A percentile compares a stretch with the other conserved stretches of the same genome.
Evolutionary conservation across 768 basidiomycete species (phyloP).

Genomic region (Mrakia blollopis): DNA sequence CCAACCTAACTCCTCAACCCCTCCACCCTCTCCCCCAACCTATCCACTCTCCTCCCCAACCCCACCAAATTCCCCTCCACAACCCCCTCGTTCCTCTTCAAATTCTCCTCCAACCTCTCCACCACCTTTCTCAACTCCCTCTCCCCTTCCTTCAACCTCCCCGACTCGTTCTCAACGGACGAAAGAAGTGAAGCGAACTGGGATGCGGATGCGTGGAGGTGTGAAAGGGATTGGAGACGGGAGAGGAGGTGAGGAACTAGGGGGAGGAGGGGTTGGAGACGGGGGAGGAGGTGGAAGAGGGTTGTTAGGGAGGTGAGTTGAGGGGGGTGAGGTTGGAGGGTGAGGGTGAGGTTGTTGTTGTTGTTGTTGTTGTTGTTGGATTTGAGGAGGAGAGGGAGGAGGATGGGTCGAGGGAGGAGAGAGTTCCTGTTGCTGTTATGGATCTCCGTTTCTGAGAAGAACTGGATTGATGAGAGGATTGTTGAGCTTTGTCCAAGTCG

Average conservation of each 20-base stretch:
- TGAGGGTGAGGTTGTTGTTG: not conserved
- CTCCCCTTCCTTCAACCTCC: slow-evolving; percentile 64
- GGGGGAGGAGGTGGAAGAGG: slow-evolving; percentile 46
- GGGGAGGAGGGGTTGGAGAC: slow-evolving; percentile 49
- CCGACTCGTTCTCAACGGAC: slow-evolving; percentile 36
- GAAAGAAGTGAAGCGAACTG: slow-evolving; percentile 66
- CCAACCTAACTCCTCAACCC: slow-evolving; percentile 28
- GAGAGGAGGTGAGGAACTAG: slow-evolving; percentile 71
- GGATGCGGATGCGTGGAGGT: slow-evolving; percentile 73
- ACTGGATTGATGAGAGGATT: not conserved
- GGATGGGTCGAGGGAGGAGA: not conserved
- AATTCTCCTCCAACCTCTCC: slow-evolving; percentile 67
- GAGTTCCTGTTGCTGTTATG: not conserved
- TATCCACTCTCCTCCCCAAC: slow-evolving; percentile 55
- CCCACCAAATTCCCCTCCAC: slow-evolving; percentile 64
- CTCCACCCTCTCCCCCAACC: slow-evolving; percentile 53
- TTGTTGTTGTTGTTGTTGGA: too few species aligned
- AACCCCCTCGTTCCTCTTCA: slow-evolving; percentile 65
- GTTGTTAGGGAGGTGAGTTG: slow-evolving; percentile 43
- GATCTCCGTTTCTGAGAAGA: not conserved
- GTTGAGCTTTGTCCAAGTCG: slow-evolving; percentile 78
- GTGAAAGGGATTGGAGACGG: slow-evolving; percentile 75
- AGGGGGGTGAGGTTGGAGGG: slow-evolving; percentile 36
- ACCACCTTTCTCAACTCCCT: slow-evolving; percentile 59
- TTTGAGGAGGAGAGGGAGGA: not conserved